Evolutionary conservation across 2,329 filamentous ascomycete genomes (phyloP).

Genomic region (Arthroderma uncinatum): DNA sequence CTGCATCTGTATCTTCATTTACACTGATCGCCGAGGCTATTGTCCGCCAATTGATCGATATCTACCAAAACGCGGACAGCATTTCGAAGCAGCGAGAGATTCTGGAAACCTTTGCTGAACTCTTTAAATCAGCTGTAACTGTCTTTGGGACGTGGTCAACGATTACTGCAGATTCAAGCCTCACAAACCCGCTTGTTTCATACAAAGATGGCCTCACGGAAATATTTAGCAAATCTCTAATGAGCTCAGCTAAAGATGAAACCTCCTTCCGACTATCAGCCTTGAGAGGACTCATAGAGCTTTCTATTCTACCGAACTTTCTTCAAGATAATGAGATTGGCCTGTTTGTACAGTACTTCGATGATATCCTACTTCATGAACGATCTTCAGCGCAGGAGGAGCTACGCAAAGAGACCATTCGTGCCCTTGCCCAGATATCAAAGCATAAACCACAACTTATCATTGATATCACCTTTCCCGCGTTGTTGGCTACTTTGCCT

Average conservation of each 20-base stretch:
- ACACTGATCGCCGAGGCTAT: constrained; percentile 46
- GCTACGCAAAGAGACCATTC: constrained; percentile 48
- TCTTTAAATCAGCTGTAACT: constrained; percentile 48
- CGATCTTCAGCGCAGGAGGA: constrained; percentile 43
- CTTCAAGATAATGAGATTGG: constrained; percentile 44
- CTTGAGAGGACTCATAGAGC: constrained; percentile 36
- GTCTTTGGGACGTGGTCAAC: constrained; percentile 48
- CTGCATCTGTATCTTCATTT: constrained; percentile 45
- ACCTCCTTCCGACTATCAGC: constrained; percentile 41
- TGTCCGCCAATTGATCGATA: constrained; percentile 46
- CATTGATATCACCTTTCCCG: constrained; percentile 54
- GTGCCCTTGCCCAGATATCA: constrained; percentile 49
- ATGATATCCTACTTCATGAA: constrained; percentile 51
- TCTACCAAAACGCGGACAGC: constrained; percentile 51
- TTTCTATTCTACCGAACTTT: constrained; percentile 37
- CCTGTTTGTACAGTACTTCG: constrained; percentile 45
- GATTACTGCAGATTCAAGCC: constrained; percentile 21
- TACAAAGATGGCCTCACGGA: constrained; percentile 44
- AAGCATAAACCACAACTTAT: constrained; percentile 51
- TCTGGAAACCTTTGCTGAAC: constrained; percentile 48
- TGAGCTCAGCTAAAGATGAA: constrained; percentile 43
- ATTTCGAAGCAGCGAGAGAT: constrained; percentile 53
- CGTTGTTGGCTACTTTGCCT: constrained; percentile 54
- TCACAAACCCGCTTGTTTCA: constrained; percentile 35
- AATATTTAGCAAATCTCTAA: constrained; percentile 45